Base-by-base conservation (phyloP, 495 filamentous ascomycete species). In the Jackrogersella multiformis region DNA sequence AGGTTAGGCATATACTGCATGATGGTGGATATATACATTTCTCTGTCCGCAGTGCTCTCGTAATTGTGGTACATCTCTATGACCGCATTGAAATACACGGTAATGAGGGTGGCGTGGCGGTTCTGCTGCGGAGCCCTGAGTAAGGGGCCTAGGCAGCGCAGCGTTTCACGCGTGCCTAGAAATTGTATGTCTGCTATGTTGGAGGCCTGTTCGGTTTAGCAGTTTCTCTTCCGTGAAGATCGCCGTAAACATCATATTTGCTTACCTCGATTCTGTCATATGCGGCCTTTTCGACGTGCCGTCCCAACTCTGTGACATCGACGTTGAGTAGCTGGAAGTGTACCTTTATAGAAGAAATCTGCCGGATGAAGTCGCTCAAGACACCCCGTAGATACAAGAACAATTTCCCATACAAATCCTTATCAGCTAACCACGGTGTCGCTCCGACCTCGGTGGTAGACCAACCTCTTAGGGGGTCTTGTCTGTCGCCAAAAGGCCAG, bases 351-450 rank as follows among this genome's bases (percentile, higher is more conserved):
- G 41, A 9, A 23, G 52, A 41, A 32, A 56, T 0, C 16, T 16
- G 52, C 10, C 23, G 30, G 21, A 64, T 34, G 24, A 64, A 64
- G 23, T 20, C 15, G 32, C 12, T 30, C 15, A 63, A 12, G 26
- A 68, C 16, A 18, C 20, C 46, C 1, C 64, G 62, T 30, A 79
- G 16, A 55, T 75, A 57, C 23, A 45, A 65, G 48, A 66, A 76
- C 2, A 79, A 32, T 26, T 73, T 76, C 34, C 76, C 77, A 54
- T 79, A 78, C 12, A 66, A 35, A 49, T 79, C 76, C 20, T 64
- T 58, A 5, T 53, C 16, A 4, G 46, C 38, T 10, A 5, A 1
- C 9, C 34, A 44, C 21, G 13, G 46, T 59, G 56, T 74, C 13
- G 54, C 23, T 9, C 18, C 26, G 41, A 78, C 66, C 13, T 77